These are phyloP conservation scores for Penicillium sp. DNA, from an alignment of 2,329 filamentous ascomycete species.

Conservation along the genomic window DNA sequence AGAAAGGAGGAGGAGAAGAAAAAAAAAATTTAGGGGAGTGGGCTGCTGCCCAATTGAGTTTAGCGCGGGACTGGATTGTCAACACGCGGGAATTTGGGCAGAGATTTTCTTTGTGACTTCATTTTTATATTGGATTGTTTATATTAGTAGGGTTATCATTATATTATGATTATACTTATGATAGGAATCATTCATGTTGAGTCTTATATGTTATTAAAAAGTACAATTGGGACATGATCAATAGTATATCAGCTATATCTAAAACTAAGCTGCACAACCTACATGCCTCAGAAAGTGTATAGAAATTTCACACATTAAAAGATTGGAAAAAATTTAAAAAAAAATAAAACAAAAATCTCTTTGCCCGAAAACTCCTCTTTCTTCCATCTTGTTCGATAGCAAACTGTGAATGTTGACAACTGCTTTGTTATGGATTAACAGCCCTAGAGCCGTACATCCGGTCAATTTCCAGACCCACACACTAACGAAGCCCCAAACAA, in stretches of 20 bases:
- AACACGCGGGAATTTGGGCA: conserved; percentile 9
- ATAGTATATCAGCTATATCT: neutral
- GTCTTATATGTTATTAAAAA: neutral
- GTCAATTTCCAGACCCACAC: conserved; percentile 3
- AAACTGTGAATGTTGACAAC: neutral
- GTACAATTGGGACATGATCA: neutral
- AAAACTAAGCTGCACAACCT: no score
- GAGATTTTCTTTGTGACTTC: conserved; percentile 1
- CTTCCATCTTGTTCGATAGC: neutral
- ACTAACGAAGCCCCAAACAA: conserved; percentile 3
- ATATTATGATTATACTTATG: neutral
- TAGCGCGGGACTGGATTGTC: conserved; percentile 15
- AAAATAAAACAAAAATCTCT: neutral
- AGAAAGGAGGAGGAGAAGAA: conserved; percentile 15
- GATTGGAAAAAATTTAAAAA: no score
- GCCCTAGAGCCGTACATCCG: neutral
- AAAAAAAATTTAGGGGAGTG: conserved; percentile 24
- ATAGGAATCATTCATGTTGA: no score
- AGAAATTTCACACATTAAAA: neutral
- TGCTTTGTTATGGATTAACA: neutral
- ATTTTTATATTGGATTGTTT: neutral
- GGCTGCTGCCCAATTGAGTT: conserved; percentile 14
- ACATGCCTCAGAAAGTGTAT: neutral
- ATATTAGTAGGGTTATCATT: no score
- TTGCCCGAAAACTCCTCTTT: neutral